Percentiles rank a stretch among this genome's conserved stretches.
Evolutionary conservation across 2,329 filamentous ascomycete species (phyloP).

Genomic region (Cercospora sojina): DNA sequence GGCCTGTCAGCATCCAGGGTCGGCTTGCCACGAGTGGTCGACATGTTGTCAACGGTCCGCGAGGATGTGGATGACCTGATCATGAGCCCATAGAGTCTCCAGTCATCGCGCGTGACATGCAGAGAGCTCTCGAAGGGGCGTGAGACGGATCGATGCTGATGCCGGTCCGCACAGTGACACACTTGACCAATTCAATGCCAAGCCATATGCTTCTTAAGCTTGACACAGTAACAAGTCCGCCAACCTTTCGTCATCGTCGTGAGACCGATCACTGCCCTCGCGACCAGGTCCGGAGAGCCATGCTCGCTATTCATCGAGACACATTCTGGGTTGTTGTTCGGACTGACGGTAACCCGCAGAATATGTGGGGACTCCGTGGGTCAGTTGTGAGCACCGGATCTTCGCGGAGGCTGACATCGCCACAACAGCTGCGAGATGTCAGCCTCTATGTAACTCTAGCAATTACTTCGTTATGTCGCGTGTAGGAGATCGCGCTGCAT

Average conservation of each 20-base stretch:
- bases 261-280: background rate
- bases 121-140: conserved; percentile 5
- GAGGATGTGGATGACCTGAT: background rate
- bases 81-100: background rate
- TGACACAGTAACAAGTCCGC: conserved; percentile 3
- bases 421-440: conserved; percentile 7
- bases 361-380: background rate
- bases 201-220: conserved; percentile 6
- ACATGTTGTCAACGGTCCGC: background rate
- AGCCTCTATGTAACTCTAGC: conserved; percentile 2
- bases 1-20: conserved; percentile 5
- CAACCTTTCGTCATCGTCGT: background rate
- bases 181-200: background rate
- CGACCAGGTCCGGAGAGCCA: too few relatives aligned
- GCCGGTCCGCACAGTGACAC: conserved; percentile 1
- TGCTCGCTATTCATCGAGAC: background rate
- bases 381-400: background rate
- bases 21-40: background rate
- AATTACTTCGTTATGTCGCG: background rate
- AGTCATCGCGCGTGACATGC: conserved; percentile 2
- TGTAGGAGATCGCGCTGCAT: background rate
- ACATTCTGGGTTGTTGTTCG: background rate
- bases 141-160: conserved; percentile 11
- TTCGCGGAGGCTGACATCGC: conserved; percentile 11
- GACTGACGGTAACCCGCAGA: background rate